phyloP scores from a whole-genome alignment of 106 monocot species.

The Dioscorea dumetorum region DNA sequence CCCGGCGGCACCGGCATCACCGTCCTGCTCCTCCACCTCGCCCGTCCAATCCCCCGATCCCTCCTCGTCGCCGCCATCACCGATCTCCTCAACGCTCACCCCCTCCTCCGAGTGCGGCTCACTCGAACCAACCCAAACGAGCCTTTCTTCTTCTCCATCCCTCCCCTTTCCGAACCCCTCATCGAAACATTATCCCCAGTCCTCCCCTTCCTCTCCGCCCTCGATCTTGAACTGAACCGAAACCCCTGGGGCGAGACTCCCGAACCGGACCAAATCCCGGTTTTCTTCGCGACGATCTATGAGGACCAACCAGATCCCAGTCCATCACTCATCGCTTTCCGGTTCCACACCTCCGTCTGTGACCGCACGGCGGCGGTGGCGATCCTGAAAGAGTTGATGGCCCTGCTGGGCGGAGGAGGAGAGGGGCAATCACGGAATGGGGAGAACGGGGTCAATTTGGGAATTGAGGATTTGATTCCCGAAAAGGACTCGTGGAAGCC shows the following conservation, averaged over 20 bases:
- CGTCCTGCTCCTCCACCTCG: conserved; percentile 43
- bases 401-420: not conserved
- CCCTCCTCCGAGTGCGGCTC: conserved; percentile 30
- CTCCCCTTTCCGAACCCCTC: conserved; percentile 4
- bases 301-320: conserved; percentile 14
- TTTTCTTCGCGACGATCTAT: conserved; percentile 38
- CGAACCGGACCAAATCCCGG: not conserved
- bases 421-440: not conserved
- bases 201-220: conserved; percentile 21
- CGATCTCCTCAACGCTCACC: conserved; percentile 25
- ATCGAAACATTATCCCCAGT: not conserved
- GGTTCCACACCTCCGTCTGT: conserved; percentile 50
- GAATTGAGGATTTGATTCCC: conserved; percentile 50
- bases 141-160: conserved; percentile 1
- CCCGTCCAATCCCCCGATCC: conserved; percentile 17
- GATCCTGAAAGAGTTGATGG: conserved; percentile 36
- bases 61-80: conserved; percentile 18
- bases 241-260: conserved; percentile 33
- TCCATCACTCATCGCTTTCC: conserved; percentile 18
- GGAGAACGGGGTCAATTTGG: conserved; percentile 17
- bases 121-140: not conserved
- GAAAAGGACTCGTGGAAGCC: conserved; percentile 46
- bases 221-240: conserved; percentile 54
- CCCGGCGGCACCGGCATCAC: conserved; percentile 53
- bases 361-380: conserved; percentile 36